Evolutionary conservation across 805 yeast species (phyloP).

Genomic region (Kodamaea kakaduensis): DNA sequence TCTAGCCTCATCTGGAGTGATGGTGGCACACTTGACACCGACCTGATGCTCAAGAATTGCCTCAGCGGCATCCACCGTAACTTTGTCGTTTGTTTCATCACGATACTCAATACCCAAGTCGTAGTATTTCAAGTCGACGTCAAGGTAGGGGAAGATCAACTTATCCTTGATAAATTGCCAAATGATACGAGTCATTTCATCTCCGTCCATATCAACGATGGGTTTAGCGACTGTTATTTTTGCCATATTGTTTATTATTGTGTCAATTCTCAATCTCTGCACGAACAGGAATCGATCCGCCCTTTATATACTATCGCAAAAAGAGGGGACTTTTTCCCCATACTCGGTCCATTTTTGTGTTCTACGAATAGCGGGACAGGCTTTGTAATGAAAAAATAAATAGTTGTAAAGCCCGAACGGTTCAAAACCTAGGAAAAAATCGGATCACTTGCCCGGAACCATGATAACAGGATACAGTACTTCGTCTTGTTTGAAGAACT

Average conservation of each 20-base stretch:
- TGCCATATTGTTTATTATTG: slow-evolving; percentile 10
- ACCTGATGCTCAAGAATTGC: slow-evolving; percentile 74
- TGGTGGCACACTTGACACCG: slow-evolving; percentile 81
- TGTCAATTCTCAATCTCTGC: too few species aligned
- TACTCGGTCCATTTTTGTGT: not conserved
- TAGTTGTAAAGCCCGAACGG: not conserved
- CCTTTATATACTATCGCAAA: slow-evolving; percentile 6
- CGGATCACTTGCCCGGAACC: too few species aligned
- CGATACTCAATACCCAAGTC: slow-evolving; percentile 67
- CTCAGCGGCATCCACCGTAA: slow-evolving; percentile 74
- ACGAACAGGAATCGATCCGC: not conserved
- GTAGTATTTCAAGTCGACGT: slow-evolving; percentile 71
- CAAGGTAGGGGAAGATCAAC: slow-evolving; percentile 64
- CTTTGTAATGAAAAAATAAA: slow-evolving; percentile 1
- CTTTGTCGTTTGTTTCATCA: slow-evolving; percentile 67
- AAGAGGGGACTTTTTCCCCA: slow-evolving; percentile 5
- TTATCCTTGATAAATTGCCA: slow-evolving; percentile 72
- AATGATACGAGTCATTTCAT: slow-evolving; percentile 82
- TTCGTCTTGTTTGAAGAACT: too few species aligned
- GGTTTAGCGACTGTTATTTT: slow-evolving; percentile 72
- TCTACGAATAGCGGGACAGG: not conserved
- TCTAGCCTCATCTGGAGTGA: slow-evolving; percentile 79
- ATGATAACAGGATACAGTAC: too few species aligned
- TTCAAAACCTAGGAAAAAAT: slow-evolving; percentile 1
- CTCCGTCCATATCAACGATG: slow-evolving; percentile 78